phyloP scores from a whole-genome alignment of 768 basidiomycete genomes.

The Arthromyces matolae region DNA sequence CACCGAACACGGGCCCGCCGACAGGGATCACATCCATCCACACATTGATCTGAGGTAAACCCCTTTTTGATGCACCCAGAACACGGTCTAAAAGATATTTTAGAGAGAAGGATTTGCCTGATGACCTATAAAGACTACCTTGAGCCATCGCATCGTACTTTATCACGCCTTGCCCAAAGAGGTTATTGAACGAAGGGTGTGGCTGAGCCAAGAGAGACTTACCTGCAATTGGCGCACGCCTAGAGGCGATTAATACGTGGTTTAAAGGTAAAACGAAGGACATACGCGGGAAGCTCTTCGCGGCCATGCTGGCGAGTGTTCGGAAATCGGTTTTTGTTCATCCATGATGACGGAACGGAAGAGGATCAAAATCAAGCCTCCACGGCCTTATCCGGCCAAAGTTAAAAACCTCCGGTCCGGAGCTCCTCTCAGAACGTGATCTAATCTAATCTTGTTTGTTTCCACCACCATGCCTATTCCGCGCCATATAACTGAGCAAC shows the following conservation, averaged over 20 bases:
- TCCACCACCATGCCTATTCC: slow-evolving; percentile 54
- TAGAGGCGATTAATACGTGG: slow-evolving; percentile 20
- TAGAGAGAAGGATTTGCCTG: neutral
- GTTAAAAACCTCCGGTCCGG: neutral
- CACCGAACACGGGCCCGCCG: slow-evolving; percentile 56
- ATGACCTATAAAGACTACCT: slow-evolving; percentile 32
- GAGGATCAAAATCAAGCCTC: slow-evolving; percentile 27
- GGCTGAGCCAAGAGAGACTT: slow-evolving; percentile 16
- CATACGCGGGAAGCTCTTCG: slow-evolving; percentile 50
- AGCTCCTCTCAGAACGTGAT: neutral
- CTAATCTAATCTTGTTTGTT: neutral
- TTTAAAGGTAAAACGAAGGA: slow-evolving; percentile 13
- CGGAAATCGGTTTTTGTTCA: slow-evolving; percentile 47
- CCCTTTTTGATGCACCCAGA: slow-evolving; percentile 54
- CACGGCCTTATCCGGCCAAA: slow-evolving; percentile 27
- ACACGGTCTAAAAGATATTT: slow-evolving; percentile 45
- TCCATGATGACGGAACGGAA: slow-evolving; percentile 36
- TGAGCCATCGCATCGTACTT: slow-evolving; percentile 56
- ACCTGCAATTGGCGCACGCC: slow-evolving; percentile 65
- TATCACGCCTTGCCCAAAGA: slow-evolving; percentile 48
- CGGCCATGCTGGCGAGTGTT: slow-evolving; percentile 46
- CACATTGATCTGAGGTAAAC: slow-evolving; percentile 47
- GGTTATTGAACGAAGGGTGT: slow-evolving; percentile 10
- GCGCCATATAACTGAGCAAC: slow-evolving; percentile 59
- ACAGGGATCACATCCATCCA: slow-evolving; percentile 60